Base-by-base conservation (phyloP, 768 basidiomycete species). In the Punctularia strigosozonata region DNA sequence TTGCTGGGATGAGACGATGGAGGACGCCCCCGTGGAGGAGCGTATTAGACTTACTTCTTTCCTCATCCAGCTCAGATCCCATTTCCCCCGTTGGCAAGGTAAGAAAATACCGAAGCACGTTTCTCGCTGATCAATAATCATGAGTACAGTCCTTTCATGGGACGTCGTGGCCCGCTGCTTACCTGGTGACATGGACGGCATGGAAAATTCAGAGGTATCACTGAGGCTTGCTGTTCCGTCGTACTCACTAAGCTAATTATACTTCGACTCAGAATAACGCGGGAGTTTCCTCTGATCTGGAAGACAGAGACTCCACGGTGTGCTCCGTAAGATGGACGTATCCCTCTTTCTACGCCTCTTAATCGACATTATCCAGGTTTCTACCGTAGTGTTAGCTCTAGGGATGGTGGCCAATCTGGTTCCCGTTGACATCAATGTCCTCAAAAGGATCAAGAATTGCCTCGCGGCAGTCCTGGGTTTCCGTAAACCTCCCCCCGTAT, bases 41-140 rank as follows among this genome's bases (percentile, higher is more conserved):
- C 71, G 78, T 13, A 57, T 71, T 24, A 69, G 64, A 37, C 61
- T 86, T 8, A 60, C 75, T 13, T 62, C 67, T 6, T 86, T 85
- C 56, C 59, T 85, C 14, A 65, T 74, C 22, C 80, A 79, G 47
- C 64, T 87, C 21, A 74, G 65, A n/a, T 64, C 79, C 0, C 70
- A 80, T 56, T 79, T 84, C 54, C 69, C 79, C 14, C 53, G 46
- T 12, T 86, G 83, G 83, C 63, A 64, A 68, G 65, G 82, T 81
- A 46, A 37, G 55, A 39, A 4, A 17, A 19, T n/a, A 4, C 13
- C 24, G 14, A 8, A 14, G 34, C 13, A n/a, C 24, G 12, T 21
- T n/a, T 20, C 25, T 4, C 28, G 10, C 6, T 13, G 6, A 19
- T 36, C 4, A 22, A n/a, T 22, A 4, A 35, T 32, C 13, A 25